Conservation (phyloP, 257 asterid genomes). For the Perilla frutescens region DNA sequence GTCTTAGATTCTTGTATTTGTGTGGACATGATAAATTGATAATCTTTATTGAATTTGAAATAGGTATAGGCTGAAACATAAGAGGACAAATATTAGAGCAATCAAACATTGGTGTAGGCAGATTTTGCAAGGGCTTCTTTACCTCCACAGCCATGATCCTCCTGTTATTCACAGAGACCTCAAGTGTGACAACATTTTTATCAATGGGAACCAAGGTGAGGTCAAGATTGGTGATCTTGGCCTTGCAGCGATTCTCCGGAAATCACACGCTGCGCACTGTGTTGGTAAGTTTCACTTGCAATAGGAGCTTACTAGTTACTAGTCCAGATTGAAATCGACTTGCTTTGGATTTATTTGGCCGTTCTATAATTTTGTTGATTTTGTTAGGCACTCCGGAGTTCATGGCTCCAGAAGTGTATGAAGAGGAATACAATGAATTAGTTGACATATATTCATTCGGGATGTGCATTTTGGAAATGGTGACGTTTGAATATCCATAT, state of each 20-base stretch:
- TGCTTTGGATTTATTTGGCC: not conserved
- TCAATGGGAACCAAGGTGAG: slow-evolving; percentile 90
- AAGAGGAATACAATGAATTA: slow-evolving; percentile 82
- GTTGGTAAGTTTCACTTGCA: slow-evolving; percentile 58
- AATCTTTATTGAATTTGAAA: slow-evolving; percentile 17
- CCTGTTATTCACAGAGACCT: slow-evolving; percentile 95
- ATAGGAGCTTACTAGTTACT: no score
- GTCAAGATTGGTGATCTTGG: slow-evolving; percentile 95
- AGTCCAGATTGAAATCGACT: not conserved
- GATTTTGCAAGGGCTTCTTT: slow-evolving; percentile 77
- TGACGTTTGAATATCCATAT: slow-evolving; percentile 85
- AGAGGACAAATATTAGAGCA: slow-evolving; percentile 79
- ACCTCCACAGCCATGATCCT: slow-evolving; percentile 83
- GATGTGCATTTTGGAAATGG: slow-evolving; percentile 93
- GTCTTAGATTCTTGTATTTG: slow-evolving; percentile 18
- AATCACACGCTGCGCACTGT: slow-evolving; percentile 81
- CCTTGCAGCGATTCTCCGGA: slow-evolving; percentile 80
- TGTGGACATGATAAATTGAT: not conserved
- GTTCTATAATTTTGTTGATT: not conserved
- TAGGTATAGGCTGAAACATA: slow-evolving; percentile 82
- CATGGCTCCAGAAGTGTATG: slow-evolving; percentile 93
- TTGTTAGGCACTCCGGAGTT: slow-evolving; percentile 86
- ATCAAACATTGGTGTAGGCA: slow-evolving; percentile 93
- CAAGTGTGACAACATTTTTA: slow-evolving; percentile 86
- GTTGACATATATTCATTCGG: slow-evolving; percentile 89